These are phyloP conservation scores for Citeromyces hawaiiensis DNA, from an alignment of 1,139 yeast genomes.

Conservation along the genomic window DNA sequence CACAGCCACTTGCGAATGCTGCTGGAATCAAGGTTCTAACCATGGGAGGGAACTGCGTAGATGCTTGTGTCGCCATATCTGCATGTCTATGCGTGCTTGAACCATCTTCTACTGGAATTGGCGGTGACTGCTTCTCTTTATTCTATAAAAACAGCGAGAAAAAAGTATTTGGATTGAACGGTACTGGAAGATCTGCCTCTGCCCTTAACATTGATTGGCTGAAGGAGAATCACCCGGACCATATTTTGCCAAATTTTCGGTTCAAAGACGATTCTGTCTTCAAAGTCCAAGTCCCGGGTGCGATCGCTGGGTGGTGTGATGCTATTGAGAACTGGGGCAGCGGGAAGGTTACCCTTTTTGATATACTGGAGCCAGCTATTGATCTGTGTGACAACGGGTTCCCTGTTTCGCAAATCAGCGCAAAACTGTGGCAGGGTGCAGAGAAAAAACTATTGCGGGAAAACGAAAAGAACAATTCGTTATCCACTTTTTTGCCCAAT, in stretches of 20 bases:
- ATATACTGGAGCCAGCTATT: constrained; percentile 58
- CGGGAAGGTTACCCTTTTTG: constrained; percentile 43
- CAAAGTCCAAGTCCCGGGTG: constrained; percentile 64
- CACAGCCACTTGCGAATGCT: constrained; percentile 68
- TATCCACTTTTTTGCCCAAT: constrained; percentile 27
- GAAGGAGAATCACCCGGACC: constrained; percentile 18
- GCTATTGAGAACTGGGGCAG: constrained; percentile 62
- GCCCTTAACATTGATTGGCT: constrained; percentile 36
- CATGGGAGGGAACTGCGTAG: constrained; percentile 70
- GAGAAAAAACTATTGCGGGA: constrained; percentile 23
- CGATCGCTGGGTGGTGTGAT: constrained; percentile 68
- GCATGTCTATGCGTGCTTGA: constrained; percentile 65
- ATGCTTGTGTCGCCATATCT: constrained; percentile 70
- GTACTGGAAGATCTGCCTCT: constrained; percentile 61
- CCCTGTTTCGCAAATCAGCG: constrained; percentile 47
- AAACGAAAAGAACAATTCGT: constrained; percentile 20
- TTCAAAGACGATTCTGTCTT: constrained; percentile 37
- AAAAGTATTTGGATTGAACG: constrained; percentile 56
- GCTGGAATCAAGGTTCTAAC: constrained; percentile 59
- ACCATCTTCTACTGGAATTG: constrained; percentile 71
- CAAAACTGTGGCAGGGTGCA: constrained; percentile 34
- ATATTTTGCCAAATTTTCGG: constrained; percentile 15
- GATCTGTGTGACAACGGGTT: constrained; percentile 58
- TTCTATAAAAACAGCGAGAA: constrained; percentile 37
- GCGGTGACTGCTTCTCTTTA: constrained; percentile 71